Evolutionary conservation across 2,329 filamentous ascomycete species (phyloP).

Genomic region (Aureobasidium melanogenum): DNA sequence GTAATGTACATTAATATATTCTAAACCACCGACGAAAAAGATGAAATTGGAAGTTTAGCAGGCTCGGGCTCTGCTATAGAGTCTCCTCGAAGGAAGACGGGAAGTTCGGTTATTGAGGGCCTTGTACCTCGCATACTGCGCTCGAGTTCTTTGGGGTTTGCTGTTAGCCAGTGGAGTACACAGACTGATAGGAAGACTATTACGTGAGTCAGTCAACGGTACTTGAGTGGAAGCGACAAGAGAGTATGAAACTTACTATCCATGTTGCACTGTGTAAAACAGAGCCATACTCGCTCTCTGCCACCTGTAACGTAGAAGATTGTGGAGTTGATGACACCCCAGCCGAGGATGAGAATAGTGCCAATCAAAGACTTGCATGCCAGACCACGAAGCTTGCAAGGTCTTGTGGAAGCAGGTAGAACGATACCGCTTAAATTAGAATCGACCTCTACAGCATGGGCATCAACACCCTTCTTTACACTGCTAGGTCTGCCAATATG

Average conservation of each 20-base stretch:
- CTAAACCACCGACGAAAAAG: neutral
- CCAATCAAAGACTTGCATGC: constrained; percentile 33
- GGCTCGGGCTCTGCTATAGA: neutral
- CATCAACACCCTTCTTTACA: neutral
- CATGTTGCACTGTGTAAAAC: constrained; percentile 31
- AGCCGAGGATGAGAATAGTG: constrained; percentile 29
- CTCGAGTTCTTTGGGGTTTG: constrained; percentile 1
- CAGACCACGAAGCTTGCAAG: constrained; percentile 24
- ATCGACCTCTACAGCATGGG: neutral
- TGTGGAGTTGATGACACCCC: constrained; percentile 30
- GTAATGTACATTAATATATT: neutral
- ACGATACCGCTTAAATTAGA: neutral
- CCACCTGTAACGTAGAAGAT: constrained; percentile 25
- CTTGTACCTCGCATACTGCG: neutral
- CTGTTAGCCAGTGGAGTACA: constrained; percentile 7
- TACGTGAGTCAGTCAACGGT: neutral
- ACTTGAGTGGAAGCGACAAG: neutral
- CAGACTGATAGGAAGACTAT: constrained; percentile 9
- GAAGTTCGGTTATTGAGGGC: neutral
- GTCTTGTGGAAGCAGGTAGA: neutral
- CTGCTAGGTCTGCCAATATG: neutral
- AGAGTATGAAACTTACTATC: constrained; percentile 26
- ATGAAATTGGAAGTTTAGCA: neutral
- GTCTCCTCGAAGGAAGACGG: neutral
- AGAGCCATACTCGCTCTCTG: constrained; percentile 32